Base-by-base conservation (phyloP, 2,329 filamentous ascomycete species). In the Thielaviopsis punctulata region DNA sequence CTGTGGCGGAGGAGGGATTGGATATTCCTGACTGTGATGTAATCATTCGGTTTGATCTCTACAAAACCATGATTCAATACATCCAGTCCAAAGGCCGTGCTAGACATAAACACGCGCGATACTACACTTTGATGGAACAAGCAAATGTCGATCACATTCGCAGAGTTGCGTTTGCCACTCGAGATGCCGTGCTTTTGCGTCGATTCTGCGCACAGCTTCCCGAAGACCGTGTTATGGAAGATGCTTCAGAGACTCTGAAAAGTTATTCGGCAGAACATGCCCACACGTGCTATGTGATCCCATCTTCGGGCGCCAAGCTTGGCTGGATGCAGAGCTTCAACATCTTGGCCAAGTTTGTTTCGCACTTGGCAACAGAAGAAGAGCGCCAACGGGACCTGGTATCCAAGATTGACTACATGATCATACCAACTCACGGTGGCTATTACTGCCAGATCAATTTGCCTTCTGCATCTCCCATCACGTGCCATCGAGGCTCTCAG, bases 81-180 rank as follows among this genome's bases (percentile, higher is more conserved):
- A 81, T 96, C 19, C 92, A 98, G 64, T 95, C 89, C 13, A 78
- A 87, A 56, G 92, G 92, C 0, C 78, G 92, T 51, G 92, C 92
- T 12, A 77, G 92, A 39, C 84, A 87, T 60, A 65, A 68, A 0
- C 75, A 82, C 52, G 96, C 92, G 0, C 80, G 76, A 57, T 95
- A 90, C 63, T 75, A 89, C 30, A 86, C 85, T 60, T 89, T 98
- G 84, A 63, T 86, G 2, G 89, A 96, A 62, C 62, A 65, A 1
- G 75, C 73, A 7, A 95, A 95, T 59, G 57, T 63, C 12, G 67
- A 69, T 0, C 84, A 94, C 48, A 58, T 63, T 1, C 65, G 72
- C 36, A 68, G 70, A n/a, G 62, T 86, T 1, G 64, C 70, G 9
- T 76, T 85, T 57, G 78, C 80, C 33, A 71, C 73, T 18, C 65